Conservation (phyloP, 2,329 filamentous ascomycete genomes). For the Aspergillus aculeatus region DNA sequence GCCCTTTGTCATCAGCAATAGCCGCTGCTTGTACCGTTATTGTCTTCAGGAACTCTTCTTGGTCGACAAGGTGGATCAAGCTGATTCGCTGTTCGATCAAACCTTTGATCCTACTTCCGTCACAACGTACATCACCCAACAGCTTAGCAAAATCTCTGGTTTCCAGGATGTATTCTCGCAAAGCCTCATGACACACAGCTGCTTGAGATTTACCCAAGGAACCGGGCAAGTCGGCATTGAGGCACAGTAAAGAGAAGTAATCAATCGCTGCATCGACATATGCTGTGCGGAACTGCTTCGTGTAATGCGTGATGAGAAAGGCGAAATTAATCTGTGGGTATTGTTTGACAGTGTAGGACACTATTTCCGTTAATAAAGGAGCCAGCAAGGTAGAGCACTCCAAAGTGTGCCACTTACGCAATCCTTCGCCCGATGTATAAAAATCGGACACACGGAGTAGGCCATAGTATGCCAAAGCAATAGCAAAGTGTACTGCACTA, state of each 20-base stretch:
- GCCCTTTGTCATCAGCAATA: constrained; percentile 89
- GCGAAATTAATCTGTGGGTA: constrained; percentile 88
- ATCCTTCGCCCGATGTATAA: constrained; percentile 68
- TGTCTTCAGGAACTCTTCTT: constrained; percentile 83
- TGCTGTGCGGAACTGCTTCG: constrained; percentile 88
- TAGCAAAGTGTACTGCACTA: constrained; percentile 90
- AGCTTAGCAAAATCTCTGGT: constrained; percentile 93
- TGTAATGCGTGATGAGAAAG: constrained; percentile 91
- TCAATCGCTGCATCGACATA: constrained; percentile 88
- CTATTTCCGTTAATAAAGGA: constrained; percentile 33
- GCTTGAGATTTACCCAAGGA: constrained; percentile 74
- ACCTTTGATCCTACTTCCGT: constrained; percentile 81
- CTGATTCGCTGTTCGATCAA: constrained; percentile 81
- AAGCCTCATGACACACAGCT: constrained; percentile 82
- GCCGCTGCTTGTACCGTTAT: constrained; percentile 90
- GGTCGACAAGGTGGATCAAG: constrained; percentile 75
- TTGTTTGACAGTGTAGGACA: constrained; percentile 55
- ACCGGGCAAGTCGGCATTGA: constrained; percentile 79
- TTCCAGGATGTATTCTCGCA: constrained; percentile 93
- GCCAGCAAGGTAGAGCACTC: constrained; percentile 2
- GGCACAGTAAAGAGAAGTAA: constrained; percentile 85
- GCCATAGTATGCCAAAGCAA: constrained; percentile 85
- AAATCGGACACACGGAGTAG: constrained; percentile 84
- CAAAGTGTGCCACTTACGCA: constrained; percentile 45
- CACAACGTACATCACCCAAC: constrained; percentile 83